Base-by-base conservation (phyloP, 2,329 filamentous ascomycete species). In the Penicillium olsonii region DNA sequence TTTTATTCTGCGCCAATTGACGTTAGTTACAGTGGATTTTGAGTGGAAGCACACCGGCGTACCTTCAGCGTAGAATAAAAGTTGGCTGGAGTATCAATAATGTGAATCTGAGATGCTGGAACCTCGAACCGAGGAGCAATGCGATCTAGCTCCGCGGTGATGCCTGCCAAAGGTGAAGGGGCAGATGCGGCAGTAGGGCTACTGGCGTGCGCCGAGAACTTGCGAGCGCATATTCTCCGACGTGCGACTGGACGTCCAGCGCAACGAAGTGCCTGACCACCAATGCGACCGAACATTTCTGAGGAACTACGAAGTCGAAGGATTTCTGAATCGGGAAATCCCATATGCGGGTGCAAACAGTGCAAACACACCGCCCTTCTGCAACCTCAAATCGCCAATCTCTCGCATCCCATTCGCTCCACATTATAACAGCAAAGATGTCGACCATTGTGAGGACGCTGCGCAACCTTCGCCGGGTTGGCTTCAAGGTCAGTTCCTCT, bases 21-120 rank as follows among this genome's bases (percentile, higher is more conserved):
- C 45, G 29, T 49, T 27, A 40, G 38, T 24, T 27, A 19, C 5
- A 33, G 37, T 35, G 18, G 52, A 18, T 34, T 52, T 18, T 33
- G 38, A 18, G 35, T 11, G 18, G 24, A 11, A 19, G n/a, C 8
- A 33, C 3, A 20, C 2, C 11, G n/a, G 5, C 37, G 26, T 48
- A 91, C 90, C 84, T 96, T 96, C 51, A 99, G 76, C 7, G 87
- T 90, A 60, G 88, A 84, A 71, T 96, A 99, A 68, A 99, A 99
- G 45, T 92, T 88, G n/a, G 82, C 73, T 0, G 94, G 94, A 2
- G 87, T 87, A 60, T 85, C 81, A 11, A 99, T 72, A 17, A 99
- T 87, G 10, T 81, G 79, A 42, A 99, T 87, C 50, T 92, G 84
- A 5, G 89, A 88, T 2, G 90, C 89, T 20, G 85, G 77, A 20